phyloP scores from a whole-genome alignment of 2,329 filamentous ascomycete species.

The Phaeosphaeria sp. region DNA sequence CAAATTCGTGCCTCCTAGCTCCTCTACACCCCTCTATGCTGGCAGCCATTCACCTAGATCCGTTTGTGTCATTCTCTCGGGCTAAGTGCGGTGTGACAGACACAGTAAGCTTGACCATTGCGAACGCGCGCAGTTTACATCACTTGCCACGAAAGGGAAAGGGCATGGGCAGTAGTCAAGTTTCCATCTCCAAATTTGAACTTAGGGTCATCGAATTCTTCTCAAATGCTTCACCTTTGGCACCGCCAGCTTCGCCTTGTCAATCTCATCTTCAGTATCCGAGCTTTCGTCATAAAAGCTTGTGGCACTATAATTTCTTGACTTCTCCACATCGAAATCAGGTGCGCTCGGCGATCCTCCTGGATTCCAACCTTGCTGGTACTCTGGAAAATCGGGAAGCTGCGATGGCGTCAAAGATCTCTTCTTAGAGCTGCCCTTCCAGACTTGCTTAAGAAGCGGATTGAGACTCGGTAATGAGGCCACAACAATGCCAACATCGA shows the following conservation, averaged over 20 bases:
- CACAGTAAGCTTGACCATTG: too few relatives aligned
- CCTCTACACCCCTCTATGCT: too few relatives aligned
- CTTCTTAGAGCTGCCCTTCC: conserved; percentile 13
- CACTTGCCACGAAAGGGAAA: too few relatives aligned
- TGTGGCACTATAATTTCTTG: neutral
- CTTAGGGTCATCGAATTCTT: too few relatives aligned
- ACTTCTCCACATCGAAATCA: conserved; percentile 9
- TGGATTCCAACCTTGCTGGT: conserved; percentile 16
- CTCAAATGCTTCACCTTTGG: neutral
- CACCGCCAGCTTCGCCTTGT: conserved; percentile 7
- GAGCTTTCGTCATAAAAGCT: conserved; percentile 22
- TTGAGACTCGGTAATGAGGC: conserved; percentile 36
- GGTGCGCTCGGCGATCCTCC: conserved; percentile 1
- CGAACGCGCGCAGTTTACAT: too few relatives aligned
- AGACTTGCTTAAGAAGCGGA: conserved; percentile 31
- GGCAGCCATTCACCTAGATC: too few relatives aligned
- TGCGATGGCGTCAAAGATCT: conserved; percentile 17
- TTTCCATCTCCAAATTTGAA: too few relatives aligned
- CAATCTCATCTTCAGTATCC: conserved; percentile 13
- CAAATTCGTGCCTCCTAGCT: too few relatives aligned
- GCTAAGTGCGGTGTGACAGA: too few relatives aligned
- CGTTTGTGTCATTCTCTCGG: too few relatives aligned
- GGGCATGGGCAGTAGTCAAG: too few relatives aligned
- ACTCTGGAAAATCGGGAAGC: conserved; percentile 21
- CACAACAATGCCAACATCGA: conserved; percentile 36